These are phyloP conservation scores for Brassica rapa DNA, from an alignment of 345 rosid genomes.

Conservation along the genomic window DNA sequence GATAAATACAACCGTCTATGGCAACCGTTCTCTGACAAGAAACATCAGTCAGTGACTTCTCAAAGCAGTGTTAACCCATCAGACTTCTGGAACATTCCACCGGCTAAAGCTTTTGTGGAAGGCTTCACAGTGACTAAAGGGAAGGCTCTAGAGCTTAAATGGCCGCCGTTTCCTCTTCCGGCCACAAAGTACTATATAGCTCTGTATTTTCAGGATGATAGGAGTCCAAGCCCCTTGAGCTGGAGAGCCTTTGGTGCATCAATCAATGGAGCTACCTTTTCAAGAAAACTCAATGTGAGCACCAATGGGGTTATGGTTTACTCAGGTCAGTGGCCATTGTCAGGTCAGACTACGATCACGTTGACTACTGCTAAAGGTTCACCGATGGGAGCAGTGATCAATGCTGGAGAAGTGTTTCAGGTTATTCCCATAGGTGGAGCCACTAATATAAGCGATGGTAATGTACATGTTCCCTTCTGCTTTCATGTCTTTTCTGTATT, in stretches of 20 bases:
- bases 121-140: slow-evolving; percentile 62
- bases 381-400: slow-evolving; percentile 65
- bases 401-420: slow-evolving; percentile 83
- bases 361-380: slow-evolving; percentile 51
- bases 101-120: slow-evolving; percentile 49
- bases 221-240: slow-evolving; percentile 54
- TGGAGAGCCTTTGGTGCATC: slow-evolving; percentile 79
- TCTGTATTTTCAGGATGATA: slow-evolving; percentile 77
- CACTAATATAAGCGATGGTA: slow-evolving; percentile 76
- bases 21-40: slow-evolving; percentile 67
- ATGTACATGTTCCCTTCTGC: slow-evolving; percentile 1
- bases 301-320: slow-evolving; percentile 64
- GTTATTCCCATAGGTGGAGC: slow-evolving; percentile 63
- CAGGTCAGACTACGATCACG: slow-evolving; percentile 62
- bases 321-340: slow-evolving; percentile 70
- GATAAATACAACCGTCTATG: slow-evolving; percentile 67
- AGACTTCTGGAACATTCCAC: slow-evolving; percentile 81
- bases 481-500: slow-evolving; percentile 10
- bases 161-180: slow-evolving; percentile 69
- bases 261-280: slow-evolving; percentile 64
- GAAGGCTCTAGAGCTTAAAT: slow-evolving; percentile 51
- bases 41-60: slow-evolving; percentile 40
- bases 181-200: slow-evolving; percentile 66
- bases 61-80: slow-evolving; percentile 45
- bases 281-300: slow-evolving; percentile 60